Evolutionary conservation across 2,329 filamentous ascomycete genomes (phyloP), one percentile per base, ranked within the genome.

Genomic region (Colletotrichum australisinense): DNA sequence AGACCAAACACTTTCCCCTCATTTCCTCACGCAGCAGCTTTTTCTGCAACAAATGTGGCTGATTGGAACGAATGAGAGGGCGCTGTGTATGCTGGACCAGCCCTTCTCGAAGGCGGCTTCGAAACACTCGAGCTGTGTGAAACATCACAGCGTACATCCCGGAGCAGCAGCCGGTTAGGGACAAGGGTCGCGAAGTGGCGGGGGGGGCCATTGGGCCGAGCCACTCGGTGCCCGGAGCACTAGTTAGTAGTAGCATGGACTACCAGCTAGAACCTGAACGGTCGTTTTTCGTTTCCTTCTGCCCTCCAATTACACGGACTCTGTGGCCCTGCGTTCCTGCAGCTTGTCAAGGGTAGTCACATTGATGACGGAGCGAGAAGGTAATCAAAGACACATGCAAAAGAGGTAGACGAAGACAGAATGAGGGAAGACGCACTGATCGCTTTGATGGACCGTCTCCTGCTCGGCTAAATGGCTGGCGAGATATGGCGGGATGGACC

Each of bases 91-190:
- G 8, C 19, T 65, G 38, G 60, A 28, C 55, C 60, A 59, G 52
- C 35, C 56, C 46, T 70, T 73, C 71, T 73, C 67, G 71, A 73
- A 71, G 71, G 16, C 53, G 53, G 35, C 30, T 30, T 53, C 71
- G 67, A 73, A 73, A 73, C 71, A 66, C 46, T 49, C 46, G 52
- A 42, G 71, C 14, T 42, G 38, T 14, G 46, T 71, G 67, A 70
- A 70, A 71, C 71, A 71, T 66, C 71, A 65, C 67, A 66, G 60
- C 69, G 64, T 72, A 42, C 7, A 63, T 42, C 69, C 64, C 69
- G 63, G 69, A 67, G 56, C 30, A 46, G 28, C 42, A 63, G 42
- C 65, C 66, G 32, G 60, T 52, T 57, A 58, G 56, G 35, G 55
- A 53, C 70, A 57, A 53, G 67, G 70, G 60, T 70, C 30, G 59